phyloP scores from a whole-genome alignment of 176 grass and related monocot genomes.

The Musa acuminata region DNA sequence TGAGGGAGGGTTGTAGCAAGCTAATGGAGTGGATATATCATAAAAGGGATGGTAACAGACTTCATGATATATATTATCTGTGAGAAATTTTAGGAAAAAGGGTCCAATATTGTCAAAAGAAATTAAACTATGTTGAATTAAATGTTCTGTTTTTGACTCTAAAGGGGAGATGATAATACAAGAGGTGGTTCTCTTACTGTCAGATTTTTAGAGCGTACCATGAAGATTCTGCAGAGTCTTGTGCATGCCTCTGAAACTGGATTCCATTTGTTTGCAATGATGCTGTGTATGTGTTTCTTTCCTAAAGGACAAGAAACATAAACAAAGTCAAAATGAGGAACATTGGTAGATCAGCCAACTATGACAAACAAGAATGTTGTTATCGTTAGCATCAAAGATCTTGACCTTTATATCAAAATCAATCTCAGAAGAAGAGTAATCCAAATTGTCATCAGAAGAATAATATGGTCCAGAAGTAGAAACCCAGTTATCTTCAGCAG shows the following conservation, averaged over 20 bases:
- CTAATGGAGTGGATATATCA: neutral
- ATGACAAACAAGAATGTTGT: neutral
- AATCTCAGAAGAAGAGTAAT: constrained; percentile 34
- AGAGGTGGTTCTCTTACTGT: neutral
- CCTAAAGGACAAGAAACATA: constrained; percentile 48
- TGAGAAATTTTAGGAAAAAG: neutral
- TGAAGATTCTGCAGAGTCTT: constrained; percentile 25
- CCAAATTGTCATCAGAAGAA: constrained; percentile 33
- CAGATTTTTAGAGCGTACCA: constrained; percentile 13
- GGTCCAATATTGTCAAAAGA: neutral
- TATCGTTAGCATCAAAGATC: neutral
- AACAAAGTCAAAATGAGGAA: constrained; percentile 21
- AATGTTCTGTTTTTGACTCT: neutral
- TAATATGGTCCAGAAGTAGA: constrained; percentile 2
- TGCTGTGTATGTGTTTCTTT: constrained; percentile 18
- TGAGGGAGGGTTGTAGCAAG: neutral
- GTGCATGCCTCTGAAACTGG: constrained; percentile 3
- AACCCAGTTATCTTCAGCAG: constrained; percentile 16
- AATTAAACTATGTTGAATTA: neutral
- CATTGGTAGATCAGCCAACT: constrained; percentile 18
- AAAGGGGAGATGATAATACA: neutral
- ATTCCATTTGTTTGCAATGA: neutral
- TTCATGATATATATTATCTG: neutral
- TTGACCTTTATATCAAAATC: constrained; percentile 6
- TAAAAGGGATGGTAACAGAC: neutral